Evolutionary conservation across 202 grass and related monocot genomes (phyloP).

Genomic region (Carex arenaria): DNA sequence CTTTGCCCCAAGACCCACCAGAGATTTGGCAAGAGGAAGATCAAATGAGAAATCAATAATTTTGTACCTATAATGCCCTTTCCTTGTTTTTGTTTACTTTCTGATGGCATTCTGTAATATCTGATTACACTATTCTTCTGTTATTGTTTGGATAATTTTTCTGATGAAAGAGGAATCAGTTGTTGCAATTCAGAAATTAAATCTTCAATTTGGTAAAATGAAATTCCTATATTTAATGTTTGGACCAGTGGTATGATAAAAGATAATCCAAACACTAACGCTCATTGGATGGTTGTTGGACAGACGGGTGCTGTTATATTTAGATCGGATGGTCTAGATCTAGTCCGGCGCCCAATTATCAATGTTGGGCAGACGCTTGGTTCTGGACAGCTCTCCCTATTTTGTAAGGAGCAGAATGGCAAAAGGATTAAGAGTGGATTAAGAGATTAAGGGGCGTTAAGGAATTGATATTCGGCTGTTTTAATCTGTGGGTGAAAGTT

Average conservation of each 20-base stretch:
- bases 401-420: neutral
- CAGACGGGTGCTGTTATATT: neutral
- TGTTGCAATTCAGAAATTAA: neutral
- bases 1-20: constrained; percentile 85
- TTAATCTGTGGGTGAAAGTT: no score
- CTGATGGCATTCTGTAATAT: constrained; percentile 1
- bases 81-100: neutral
- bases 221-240: neutral
- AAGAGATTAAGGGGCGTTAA: no score
- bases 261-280: neutral
- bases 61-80: neutral
- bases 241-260: neutral
- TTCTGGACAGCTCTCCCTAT: neutral
- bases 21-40: constrained; percentile 37
- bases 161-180: neutral
- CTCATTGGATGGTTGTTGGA: neutral
- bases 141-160: neutral
- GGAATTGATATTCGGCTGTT: no score
- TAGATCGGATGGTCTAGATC: neutral
- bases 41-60: neutral
- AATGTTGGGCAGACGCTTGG: neutral
- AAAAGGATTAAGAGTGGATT: no score
- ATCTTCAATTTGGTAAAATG: neutral
- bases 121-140: neutral
- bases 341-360: neutral